Evolutionary conservation across 495 filamentous ascomycete genomes (phyloP), one percentile per base, ranked within the genome.

Genomic region (Penicillium robsamsonii): DNA sequence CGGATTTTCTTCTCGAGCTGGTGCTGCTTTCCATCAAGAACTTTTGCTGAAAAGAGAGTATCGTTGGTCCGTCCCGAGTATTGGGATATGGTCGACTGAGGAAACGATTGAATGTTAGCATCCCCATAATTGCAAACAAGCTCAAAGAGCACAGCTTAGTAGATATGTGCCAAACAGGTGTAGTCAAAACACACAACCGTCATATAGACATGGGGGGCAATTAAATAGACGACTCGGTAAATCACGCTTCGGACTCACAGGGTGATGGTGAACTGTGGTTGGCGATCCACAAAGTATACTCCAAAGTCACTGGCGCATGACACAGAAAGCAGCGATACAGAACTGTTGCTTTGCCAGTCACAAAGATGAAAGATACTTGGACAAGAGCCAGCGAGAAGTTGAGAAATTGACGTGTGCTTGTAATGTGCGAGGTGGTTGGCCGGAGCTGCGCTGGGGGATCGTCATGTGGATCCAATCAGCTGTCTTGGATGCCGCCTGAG

Each of bases 51-150:
- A 79, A 77, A 45, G 60, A 69, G 40, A 77, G 72, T 41, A 79
- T 59, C 29, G 76, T 74, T 11, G 73, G 76, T 27, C 73, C 74
- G 70, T 75, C 65, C 46, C 65, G 67, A 7, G 61, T 51, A 51
- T 74, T 65, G 57, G 63, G 70, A 42, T 72, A 74, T 17, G 74
- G 67, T 45, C 73, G 73, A 60, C 70, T 79, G 46, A 75, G 70
- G 56, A 77, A 76, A 50, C 73, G 75, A 22, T 57, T 62, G 42
- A 77, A 68, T 12, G 73, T 79, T 70, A 79, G 73, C 73, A 79
- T 73, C 29, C 65, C 70, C 72, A 75, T 75, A 8, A 2, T 75
- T 37, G 20, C 46, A 46, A 22, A 40, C 29, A 24, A 41, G 27
- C 35, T 6, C 27, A 46, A 40, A 55, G 29, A 42, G 31, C 42